Base-by-base conservation (phyloP, 2,329 filamentous ascomycete genomes). In the Aspergillus versicolor region DNA sequence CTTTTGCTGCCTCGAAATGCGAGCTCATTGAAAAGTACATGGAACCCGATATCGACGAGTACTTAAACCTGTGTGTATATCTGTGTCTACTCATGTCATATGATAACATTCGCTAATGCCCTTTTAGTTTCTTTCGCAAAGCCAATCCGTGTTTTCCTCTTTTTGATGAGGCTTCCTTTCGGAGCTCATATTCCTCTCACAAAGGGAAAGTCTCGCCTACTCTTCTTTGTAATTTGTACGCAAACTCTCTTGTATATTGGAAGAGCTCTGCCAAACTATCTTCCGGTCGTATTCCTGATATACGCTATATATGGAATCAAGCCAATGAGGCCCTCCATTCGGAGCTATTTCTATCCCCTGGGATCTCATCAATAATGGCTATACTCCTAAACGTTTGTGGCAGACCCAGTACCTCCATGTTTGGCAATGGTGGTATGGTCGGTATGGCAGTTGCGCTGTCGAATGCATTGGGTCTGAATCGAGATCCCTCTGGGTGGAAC, bases 251-350 rank as follows among this genome's bases (percentile, higher is more conserved):
- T 1, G 73, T 80, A 0, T 83, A 80, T 57, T 86, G 83, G 82
- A 67, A 71, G 12, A 72, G 73, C 37, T 76, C 75, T 0, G 66
- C 73, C 0, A 60, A 65, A 1, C 54, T 79, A 3, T 67, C 64
- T 1, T 58, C 60, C 0, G 71, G 75, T 27, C 73, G 76, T 7
- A 66, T 73, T 17, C 82, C 82, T 0, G 82, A 85, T 61, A 73
- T 74, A 19, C 77, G 80, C 8, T 86, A 82, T 61, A 77, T 83
- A 21, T 86, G 83, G 83, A 85, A 84, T 42, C 76, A 82, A 19
- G 81, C 82, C 2, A 80, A 76, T 17, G 81, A 82, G 56, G 81
- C 82, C 0, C 69, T 84, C 0, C 80, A 82, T 59, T 83, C 81
- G 0, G 82, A 85, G 43, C 73, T 84, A 1, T 75, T 81, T 21